These are phyloP conservation scores for Physocladia obscura DNA, from an alignment of 192 early-diverging fungal species.

Conservation along the genomic window DNA sequence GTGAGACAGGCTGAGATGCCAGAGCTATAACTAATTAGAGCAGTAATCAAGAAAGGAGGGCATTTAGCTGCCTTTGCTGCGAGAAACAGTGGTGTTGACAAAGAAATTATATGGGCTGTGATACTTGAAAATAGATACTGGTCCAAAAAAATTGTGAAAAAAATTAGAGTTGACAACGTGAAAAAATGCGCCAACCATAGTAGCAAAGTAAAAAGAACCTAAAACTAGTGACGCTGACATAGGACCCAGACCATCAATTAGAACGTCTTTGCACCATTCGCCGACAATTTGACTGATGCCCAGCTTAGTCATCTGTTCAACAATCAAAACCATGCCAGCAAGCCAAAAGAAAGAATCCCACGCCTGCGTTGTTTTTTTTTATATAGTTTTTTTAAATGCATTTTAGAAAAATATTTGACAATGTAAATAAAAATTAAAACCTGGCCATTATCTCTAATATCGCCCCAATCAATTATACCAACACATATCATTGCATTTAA, in stretches of 20 bases:
- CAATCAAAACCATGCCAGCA: slow-evolving; percentile 74
- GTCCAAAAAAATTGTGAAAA: not conserved
- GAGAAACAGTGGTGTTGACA: slow-evolving; percentile 70
- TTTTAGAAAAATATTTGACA: slow-evolving; percentile 5
- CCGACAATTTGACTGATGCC: slow-evolving; percentile 72
- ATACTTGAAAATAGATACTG: slow-evolving; percentile 71
- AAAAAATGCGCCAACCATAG: slow-evolving; percentile 36
- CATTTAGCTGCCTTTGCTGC: slow-evolving; percentile 63
- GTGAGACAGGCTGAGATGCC: slow-evolving; percentile 61
- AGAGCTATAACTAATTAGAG: slow-evolving; percentile 65
- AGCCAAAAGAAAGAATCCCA: slow-evolving; percentile 87
- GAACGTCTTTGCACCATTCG: slow-evolving; percentile 33
- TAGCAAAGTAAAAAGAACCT: slow-evolving; percentile 62
- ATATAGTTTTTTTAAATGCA: not conserved
- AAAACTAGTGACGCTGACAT: slow-evolving; percentile 44
- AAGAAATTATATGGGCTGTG: slow-evolving; percentile 71
- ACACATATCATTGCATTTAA: slow-evolving; percentile 57
- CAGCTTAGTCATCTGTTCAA: slow-evolving; percentile 68
- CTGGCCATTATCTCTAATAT: slow-evolving; percentile 60
- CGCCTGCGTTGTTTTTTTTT: slow-evolving; percentile 25
- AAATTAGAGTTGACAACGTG: not conserved
- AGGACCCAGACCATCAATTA: slow-evolving; percentile 42
- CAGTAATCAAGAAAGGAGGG: slow-evolving; percentile 54
- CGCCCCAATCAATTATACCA: slow-evolving; percentile 64
- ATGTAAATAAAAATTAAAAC: slow-evolving; percentile 46